Base-by-base conservation (phyloP, 108 stramenopile genomes). In the Ochromonas danica region DNA sequence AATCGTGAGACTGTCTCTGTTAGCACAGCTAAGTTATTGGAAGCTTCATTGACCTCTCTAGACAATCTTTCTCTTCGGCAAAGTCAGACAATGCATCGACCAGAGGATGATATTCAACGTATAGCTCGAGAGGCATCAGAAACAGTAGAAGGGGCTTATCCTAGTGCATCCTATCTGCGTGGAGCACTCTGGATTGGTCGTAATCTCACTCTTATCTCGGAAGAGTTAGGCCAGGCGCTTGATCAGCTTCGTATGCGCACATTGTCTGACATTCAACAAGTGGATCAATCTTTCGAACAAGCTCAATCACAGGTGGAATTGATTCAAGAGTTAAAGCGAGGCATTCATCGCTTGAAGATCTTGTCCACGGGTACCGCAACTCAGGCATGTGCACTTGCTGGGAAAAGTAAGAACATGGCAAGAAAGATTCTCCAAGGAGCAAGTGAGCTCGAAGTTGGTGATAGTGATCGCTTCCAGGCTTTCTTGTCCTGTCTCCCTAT, bases 121-220 rank as follows among this genome's bases (percentile, higher is more conserved):
- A 51, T 51, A 51, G 6, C 45, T 51, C n/a, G n/a, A n/a, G n/a
- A n/a, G n/a, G n/a, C n/a, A n/a, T n/a, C n/a, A n/a, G n/a, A n/a
- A n/a, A 14, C 45, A 22, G 22, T 14, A 51, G 22, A 51, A 51
- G 63, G 30, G 6, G 27, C 72, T 6, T 45, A 75, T 27, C 72
- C 72, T 10, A 75, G 72, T 36, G 72, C 36, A 28, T 27, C 25
- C 40, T 75, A 75, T 33, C 40, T 75, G 43, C 36, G 40, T 30
- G 72, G 72, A 14, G 72, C 72, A 41, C 40, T 75, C 14, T 75
- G 72, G 72, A 3, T 75, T 28, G 72, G 72, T 6, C 36, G 40
- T 6, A 75, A 75, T 41, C 22, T 75, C 6, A 45, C 31, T 6
- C 14, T 75, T 6, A 75, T 75, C 3, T 41, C 40, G 17, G 72